Conservation (phyloP, 805 yeast species). For the Dipodascopsis uninucleata region DNA sequence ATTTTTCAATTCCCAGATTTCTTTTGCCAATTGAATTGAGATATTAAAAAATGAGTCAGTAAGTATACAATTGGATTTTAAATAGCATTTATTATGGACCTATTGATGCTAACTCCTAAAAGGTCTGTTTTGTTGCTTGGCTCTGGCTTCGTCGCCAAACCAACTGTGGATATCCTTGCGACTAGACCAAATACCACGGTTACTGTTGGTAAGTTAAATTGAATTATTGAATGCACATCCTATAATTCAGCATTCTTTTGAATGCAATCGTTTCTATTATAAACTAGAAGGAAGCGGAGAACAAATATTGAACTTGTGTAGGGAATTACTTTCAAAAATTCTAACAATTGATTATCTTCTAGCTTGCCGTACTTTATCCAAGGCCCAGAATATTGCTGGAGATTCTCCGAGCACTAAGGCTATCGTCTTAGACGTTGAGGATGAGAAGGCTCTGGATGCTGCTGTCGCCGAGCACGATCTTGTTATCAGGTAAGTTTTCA, state of each 20-base stretch:
- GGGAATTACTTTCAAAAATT: neutral
- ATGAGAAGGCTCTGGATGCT: conserved; percentile 70
- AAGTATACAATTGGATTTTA: too few species aligned
- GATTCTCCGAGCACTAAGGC: conserved; percentile 60
- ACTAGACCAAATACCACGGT: conserved; percentile 73
- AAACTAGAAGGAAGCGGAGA: too few species aligned
- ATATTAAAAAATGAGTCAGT: too few species aligned
- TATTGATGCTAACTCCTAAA: too few species aligned
- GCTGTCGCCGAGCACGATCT: conserved; percentile 76
- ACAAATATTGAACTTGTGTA: neutral
- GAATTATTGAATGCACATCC: too few species aligned
- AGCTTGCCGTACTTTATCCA: conserved; percentile 86
- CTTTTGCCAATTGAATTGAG: too few species aligned
- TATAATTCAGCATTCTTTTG: too few species aligned
- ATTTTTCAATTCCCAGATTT: too few species aligned
- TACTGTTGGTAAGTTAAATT: conserved; percentile 54
- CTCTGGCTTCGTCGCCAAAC: conserved; percentile 96
- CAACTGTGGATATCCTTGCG: conserved; percentile 90
- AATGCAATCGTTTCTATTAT: too few species aligned
- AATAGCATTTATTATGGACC: too few species aligned
- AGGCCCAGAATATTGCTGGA: conserved; percentile 86
- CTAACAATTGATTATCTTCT: neutral
- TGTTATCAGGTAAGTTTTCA: conserved; percentile 61
- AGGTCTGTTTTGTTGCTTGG: conserved; percentile 29
- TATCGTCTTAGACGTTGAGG: conserved; percentile 81